Evolutionary conservation across 1,139 yeast genomes (phyloP).

Genomic region (Yamadazyma conglobata): DNA sequence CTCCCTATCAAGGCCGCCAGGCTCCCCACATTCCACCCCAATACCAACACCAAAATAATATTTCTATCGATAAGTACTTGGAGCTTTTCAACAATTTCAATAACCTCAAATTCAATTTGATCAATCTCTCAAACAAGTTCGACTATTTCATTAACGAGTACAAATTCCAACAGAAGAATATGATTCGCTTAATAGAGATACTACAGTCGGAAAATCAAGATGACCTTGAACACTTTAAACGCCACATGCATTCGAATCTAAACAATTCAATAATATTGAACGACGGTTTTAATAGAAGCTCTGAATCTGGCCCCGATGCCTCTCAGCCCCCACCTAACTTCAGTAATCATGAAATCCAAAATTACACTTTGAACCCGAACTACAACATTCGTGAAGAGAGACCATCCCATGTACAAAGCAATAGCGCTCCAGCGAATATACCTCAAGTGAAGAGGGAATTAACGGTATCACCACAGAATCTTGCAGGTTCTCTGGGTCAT

Average conservation of each 20-base stretch:
- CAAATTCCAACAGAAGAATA: slow-evolving; percentile 15
- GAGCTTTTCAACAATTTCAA: slow-evolving; percentile 14
- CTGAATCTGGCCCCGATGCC: not conserved
- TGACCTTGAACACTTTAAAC: slow-evolving; percentile 14
- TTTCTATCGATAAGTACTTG: slow-evolving; percentile 13
- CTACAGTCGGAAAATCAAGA: slow-evolving; percentile 12
- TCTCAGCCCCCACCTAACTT: slow-evolving; percentile 1
- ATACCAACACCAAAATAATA: slow-evolving; percentile 6
- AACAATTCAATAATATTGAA: slow-evolving; percentile 12
- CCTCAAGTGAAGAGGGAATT: slow-evolving; percentile 8
- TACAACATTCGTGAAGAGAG: slow-evolving; percentile 9
- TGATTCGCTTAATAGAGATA: slow-evolving; percentile 14
- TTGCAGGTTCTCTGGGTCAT: too few species aligned
- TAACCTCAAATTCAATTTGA: slow-evolving; percentile 15
- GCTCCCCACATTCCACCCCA: slow-evolving; percentile 6
- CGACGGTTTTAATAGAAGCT: slow-evolving; percentile 10
- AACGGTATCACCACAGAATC: not conserved
- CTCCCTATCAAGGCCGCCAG: slow-evolving; percentile 4
- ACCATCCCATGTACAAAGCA: slow-evolving; percentile 8
- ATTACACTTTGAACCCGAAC: slow-evolving; percentile 10
- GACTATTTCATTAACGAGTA: slow-evolving; percentile 16
- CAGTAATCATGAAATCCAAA: slow-evolving; percentile 6
- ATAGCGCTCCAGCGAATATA: slow-evolving; percentile 12
- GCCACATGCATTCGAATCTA: slow-evolving; percentile 12
- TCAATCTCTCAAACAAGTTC: slow-evolving; percentile 15